These are phyloP conservation scores for Chalciporus piperatus DNA, from an alignment of 768 basidiomycete genomes.

Conservation along the genomic window DNA sequence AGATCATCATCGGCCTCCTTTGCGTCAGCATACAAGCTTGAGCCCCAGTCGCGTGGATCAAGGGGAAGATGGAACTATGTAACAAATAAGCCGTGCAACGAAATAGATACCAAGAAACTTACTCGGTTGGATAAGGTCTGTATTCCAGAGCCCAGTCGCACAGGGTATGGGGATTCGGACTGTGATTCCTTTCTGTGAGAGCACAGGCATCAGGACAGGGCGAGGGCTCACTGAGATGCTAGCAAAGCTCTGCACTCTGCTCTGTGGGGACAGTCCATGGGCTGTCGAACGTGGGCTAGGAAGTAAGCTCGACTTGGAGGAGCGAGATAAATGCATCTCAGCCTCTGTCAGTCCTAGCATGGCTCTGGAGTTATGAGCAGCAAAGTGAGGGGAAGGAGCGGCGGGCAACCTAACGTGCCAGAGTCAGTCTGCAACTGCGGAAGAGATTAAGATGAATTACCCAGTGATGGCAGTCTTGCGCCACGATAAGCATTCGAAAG, in stretches of 20 bases:
- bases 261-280: constrained; percentile 14
- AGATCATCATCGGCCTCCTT: constrained; percentile 70
- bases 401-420: background rate
- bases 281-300: constrained; percentile 1
- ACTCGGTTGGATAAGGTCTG: constrained; percentile 46
- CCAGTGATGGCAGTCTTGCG: background rate
- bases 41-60: constrained; percentile 68
- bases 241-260: constrained; percentile 25
- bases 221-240: constrained; percentile 22
- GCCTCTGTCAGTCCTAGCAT: constrained; percentile 17
- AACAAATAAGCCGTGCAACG: background rate
- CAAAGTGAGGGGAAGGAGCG: background rate
- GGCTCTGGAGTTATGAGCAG: background rate
- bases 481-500: background rate
- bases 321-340: background rate
- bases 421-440: background rate
- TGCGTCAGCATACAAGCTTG: constrained; percentile 50
- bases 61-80: constrained; percentile 59
- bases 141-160: constrained; percentile 36
- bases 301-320: constrained; percentile 14
- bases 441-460: no score
- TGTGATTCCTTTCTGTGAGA: constrained; percentile 4
- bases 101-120: background rate
- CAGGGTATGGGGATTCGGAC: constrained; percentile 40
- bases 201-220: background rate